These are phyloP conservation scores for Wakefieldia striispora DNA, from an alignment of 768 basidiomycete species.

Conservation along the genomic window DNA sequence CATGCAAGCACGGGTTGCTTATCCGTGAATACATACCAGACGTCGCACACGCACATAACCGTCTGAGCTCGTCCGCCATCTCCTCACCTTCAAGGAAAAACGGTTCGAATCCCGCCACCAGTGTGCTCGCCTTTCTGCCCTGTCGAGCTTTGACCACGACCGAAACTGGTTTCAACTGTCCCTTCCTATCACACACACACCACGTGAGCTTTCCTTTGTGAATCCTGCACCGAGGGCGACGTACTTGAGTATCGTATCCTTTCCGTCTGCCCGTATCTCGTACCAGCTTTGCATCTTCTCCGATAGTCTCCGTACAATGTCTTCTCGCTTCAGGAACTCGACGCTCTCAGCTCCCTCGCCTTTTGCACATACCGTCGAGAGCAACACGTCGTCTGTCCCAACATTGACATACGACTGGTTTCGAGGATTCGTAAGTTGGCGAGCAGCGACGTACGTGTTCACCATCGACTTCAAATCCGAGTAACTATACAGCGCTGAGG, in stretches of 20 bases:
- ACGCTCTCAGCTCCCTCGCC: constrained; percentile 24
- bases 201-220: background rate
- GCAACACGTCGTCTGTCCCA: constrained; percentile 41
- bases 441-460: constrained; percentile 58
- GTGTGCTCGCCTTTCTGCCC: constrained; percentile 72
- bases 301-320: constrained; percentile 50
- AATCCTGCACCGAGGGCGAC: constrained; percentile 21
- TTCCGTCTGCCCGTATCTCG: constrained; percentile 53
- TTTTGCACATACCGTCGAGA: constrained; percentile 37
- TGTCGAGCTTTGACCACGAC: constrained; percentile 73
- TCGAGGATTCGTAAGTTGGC: constrained; percentile 60
- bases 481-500: constrained; percentile 51
- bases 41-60: constrained; percentile 75
- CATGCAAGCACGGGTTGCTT: background rate
- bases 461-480: constrained; percentile 56
- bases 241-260: constrained; percentile 59
- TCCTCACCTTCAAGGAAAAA: constrained; percentile 68
- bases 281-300: constrained; percentile 79
- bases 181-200: constrained; percentile 55
- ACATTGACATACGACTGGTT: constrained; percentile 74
- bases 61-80: constrained; percentile 76
- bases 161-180: constrained; percentile 64
- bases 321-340: constrained; percentile 68
- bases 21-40: constrained; percentile 47
- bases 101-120: constrained; percentile 77